Evolutionary conservation across 192 early-diverging fungal genomes (phyloP).

Genomic region (Anaeromyces robustus): DNA sequence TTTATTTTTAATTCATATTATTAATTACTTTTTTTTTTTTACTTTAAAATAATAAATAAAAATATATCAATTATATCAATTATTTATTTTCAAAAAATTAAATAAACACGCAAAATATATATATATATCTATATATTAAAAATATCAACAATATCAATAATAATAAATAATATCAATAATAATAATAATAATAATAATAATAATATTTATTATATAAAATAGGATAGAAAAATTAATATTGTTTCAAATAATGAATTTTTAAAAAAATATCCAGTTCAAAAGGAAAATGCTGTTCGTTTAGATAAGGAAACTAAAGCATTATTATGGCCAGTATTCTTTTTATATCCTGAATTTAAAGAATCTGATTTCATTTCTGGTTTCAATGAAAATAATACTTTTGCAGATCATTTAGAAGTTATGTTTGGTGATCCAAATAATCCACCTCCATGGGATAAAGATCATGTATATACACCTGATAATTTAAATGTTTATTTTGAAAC

Average conservation of each 20-base stretch:
- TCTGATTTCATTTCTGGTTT: conserved; percentile 76
- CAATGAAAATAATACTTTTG: conserved; percentile 65
- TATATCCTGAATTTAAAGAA: conserved; percentile 88
- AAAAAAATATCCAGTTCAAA: conserved; percentile 11
- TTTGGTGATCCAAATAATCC: conserved; percentile 41
- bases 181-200: conserved; percentile 18
- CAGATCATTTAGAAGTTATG: conserved; percentile 69
- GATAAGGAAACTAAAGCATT: conserved; percentile 38
- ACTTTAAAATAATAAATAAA: too few relatives aligned
- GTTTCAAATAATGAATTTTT: conserved; percentile 7
- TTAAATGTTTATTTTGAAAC: conserved; percentile 72
- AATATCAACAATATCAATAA: too few relatives aligned
- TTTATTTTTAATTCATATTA: too few relatives aligned
- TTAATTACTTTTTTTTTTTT: too few relatives aligned
- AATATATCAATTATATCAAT: too few relatives aligned
- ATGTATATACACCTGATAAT: conserved; percentile 46
- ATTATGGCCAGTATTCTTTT: conserved; percentile 70
- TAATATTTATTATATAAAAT: conserved; percentile 22
- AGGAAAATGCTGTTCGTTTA: conserved; percentile 32
- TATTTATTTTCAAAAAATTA: too few relatives aligned
- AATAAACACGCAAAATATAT: not conserved
- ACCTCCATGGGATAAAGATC: conserved; percentile 66
- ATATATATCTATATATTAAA: not conserved
- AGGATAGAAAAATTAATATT: conserved; percentile 12
- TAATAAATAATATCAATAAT: conserved; percentile 8